phyloP scores from a whole-genome alignment of 1,284 basidiomycete species.

The Sporisorium exsertum region DNA sequence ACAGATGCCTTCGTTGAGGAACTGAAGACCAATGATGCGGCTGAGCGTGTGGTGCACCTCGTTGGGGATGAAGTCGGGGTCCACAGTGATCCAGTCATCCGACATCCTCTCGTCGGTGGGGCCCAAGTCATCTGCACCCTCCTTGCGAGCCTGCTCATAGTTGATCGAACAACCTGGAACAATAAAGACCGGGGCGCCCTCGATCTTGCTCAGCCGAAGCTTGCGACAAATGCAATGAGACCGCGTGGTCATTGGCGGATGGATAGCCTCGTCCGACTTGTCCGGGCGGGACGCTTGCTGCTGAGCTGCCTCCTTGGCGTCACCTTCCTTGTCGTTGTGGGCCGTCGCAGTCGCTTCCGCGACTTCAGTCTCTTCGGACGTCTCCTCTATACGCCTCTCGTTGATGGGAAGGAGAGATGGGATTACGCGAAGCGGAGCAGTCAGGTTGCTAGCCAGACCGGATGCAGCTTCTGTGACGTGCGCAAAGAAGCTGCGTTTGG shows the following conservation, averaged over 20 bases:
- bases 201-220: slow-evolving; percentile 25
- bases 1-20: slow-evolving; percentile 44
- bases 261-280: not conserved
- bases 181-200: slow-evolving; percentile 39
- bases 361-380: slow-evolving; percentile 1
- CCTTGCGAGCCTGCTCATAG: slow-evolving; percentile 26
- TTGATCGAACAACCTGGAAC: slow-evolving; percentile 52
- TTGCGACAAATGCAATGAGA: slow-evolving; percentile 37
- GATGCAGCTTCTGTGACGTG: slow-evolving; percentile 38
- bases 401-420: slow-evolving; percentile 39
- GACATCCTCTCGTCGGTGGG: slow-evolving; percentile 20
- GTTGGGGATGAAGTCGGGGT: slow-evolving; percentile 41
- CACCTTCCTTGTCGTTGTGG: not conserved
- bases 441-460: slow-evolving; percentile 32
- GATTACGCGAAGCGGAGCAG: slow-evolving; percentile 32
- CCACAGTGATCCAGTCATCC: slow-evolving; percentile 44
- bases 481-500: slow-evolving; percentile 30
- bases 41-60: slow-evolving; percentile 49
- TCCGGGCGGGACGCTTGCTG: slow-evolving; percentile 2
- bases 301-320: not conserved
- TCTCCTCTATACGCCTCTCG: slow-evolving; percentile 30
- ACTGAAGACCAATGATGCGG: slow-evolving; percentile 48
- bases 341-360: not conserved
- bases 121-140: slow-evolving; percentile 38
- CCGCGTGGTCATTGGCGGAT: slow-evolving; percentile 37